A percentile compares a stretch with the other conserved stretches of the same genome.
Conservation (phyloP, 257 asterid species). For the Solanum dulcamara region DNA sequence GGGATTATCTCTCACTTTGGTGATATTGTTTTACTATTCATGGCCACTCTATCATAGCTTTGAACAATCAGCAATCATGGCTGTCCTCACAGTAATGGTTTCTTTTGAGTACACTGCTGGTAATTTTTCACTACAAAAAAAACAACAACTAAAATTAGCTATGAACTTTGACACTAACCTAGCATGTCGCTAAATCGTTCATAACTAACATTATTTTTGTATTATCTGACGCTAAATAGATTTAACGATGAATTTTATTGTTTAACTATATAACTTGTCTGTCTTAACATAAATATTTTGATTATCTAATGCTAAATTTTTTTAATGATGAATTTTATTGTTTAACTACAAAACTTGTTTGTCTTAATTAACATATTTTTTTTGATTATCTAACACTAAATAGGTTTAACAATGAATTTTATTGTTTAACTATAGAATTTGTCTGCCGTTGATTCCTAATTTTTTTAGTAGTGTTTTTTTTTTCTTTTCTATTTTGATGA, state of each 20-base stretch:
- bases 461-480: background rate
- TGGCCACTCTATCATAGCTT: constrained; percentile 21
- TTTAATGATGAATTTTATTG: no score
- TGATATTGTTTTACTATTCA: constrained; percentile 17
- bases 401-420: no score
- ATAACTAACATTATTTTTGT: background rate
- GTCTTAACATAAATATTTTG: background rate
- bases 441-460: background rate
- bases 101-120: constrained; percentile 32
- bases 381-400: no score
- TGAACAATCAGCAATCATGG: constrained; percentile 28
- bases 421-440: no score
- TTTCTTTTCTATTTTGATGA: background rate
- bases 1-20: constrained; percentile 23
- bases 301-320: no score
- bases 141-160: background rate
- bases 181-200: background rate
- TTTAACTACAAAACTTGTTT: no score
- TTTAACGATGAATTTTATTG: background rate
- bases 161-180: background rate
- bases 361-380: background rate
- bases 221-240: background rate
- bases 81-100: constrained; percentile 27
- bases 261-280: background rate
- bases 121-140: background rate